phyloP scores from a whole-genome alignment of 169 alveolate species.

The Plasmodium billcollinsi region DNA sequence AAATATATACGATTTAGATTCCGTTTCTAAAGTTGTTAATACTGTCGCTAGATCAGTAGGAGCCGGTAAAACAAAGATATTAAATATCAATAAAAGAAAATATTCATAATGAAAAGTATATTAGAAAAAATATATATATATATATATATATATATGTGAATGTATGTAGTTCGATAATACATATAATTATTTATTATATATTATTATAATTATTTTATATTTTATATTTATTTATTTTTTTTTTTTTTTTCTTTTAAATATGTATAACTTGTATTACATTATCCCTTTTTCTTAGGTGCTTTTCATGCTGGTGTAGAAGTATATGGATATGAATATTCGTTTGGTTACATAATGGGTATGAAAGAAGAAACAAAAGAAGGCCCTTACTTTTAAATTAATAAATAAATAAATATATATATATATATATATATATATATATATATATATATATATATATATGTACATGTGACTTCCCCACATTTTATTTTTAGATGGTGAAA shows the following conservation, averaged over 20 bases:
- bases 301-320: constrained; percentile 88
- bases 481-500: constrained; percentile 29
- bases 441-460: too few relatives aligned
- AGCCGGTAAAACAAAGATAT: constrained; percentile 58
- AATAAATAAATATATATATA: too few relatives aligned
- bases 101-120: too few relatives aligned
- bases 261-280: not conserved
- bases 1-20: constrained; percentile 83
- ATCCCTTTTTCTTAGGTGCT: constrained; percentile 46
- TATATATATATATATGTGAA: too few relatives aligned
- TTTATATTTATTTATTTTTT: not conserved
- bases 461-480: too few relatives aligned
- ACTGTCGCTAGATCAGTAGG: constrained; percentile 83
- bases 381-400: too few relatives aligned
- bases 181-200: not conserved
- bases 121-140: too few relatives aligned
- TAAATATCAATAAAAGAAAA: too few relatives aligned
- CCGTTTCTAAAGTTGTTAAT: constrained; percentile 81
- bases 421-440: too few relatives aligned
- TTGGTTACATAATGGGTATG: constrained; percentile 78
- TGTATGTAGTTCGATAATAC: not conserved
- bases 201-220: not conserved
- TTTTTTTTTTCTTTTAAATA: constrained; percentile 1
- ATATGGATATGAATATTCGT: constrained; percentile 83
- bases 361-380: too few relatives aligned